Percentiles rank a stretch among this genome's conserved stretches.
phyloP scores from a whole-genome alignment of 2,329 filamentous ascomycete genomes.

The Paracorniculantispora psalliotae region DNA sequence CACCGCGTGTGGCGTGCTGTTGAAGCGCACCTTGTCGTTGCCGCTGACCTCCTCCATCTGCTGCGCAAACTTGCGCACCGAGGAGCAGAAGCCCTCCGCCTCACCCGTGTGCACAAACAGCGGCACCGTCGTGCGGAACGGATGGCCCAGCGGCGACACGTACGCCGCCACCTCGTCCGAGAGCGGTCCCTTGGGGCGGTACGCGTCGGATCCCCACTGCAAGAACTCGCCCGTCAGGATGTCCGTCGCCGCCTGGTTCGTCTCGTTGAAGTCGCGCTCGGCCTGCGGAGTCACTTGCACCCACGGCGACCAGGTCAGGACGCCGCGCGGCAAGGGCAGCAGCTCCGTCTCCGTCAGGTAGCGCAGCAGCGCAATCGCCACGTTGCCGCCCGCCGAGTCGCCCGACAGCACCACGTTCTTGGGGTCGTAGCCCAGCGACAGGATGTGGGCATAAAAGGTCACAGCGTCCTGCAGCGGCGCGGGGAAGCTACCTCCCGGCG shows the following conservation, averaged over 20 bases:
- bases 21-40: neutral
- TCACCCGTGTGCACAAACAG: constrained; percentile 10
- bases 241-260: neutral
- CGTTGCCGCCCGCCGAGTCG: constrained; percentile 27
- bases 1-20: neutral
- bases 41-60: constrained; percentile 9
- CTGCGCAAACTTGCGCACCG: neutral
- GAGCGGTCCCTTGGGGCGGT: neutral
- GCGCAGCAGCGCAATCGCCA: constrained; percentile 25
- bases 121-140: constrained; percentile 8
- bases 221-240: neutral
- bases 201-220: constrained; percentile 12
- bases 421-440: constrained; percentile 20
- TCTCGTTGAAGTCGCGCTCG: neutral
- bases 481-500: constrained; percentile 21
- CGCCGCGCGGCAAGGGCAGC: constrained; percentile 7
- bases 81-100: constrained; percentile 9
- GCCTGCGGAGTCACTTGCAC: constrained; percentile 5
- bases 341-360: constrained; percentile 18
- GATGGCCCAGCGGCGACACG: constrained; percentile 7
- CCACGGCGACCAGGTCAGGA: constrained; percentile 11
- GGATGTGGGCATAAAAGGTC: constrained; percentile 24
- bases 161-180: neutral
- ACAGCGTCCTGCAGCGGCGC: constrained; percentile 27
- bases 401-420: constrained; percentile 25